A percentile compares a stretch with the other conserved stretches of the same genome.
Evolutionary conservation across 2,329 filamentous ascomycete species (phyloP).

Genomic region (Colletotrichum coccodes): DNA sequence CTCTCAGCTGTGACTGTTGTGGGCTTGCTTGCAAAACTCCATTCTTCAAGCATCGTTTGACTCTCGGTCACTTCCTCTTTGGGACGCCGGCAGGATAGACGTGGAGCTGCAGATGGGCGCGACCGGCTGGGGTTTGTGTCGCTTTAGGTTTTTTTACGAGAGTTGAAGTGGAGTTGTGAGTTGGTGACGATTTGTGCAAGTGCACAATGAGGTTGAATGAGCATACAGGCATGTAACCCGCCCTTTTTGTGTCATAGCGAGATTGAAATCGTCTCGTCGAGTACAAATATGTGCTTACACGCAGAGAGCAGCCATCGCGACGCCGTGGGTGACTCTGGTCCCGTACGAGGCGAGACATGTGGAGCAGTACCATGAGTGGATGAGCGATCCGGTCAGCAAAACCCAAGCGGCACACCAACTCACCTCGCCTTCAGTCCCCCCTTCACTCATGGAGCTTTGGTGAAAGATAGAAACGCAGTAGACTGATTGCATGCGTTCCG

Average conservation of each 20-base stretch:
- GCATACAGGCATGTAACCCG: conserved; percentile 47
- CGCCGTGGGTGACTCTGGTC: conserved; percentile 76
- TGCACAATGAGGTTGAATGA: conserved; percentile 56
- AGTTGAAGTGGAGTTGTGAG: conserved; percentile 1
- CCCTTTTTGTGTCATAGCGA: background rate
- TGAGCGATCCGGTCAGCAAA: conserved; percentile 76
- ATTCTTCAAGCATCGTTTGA: background rate
- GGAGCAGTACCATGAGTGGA: conserved; percentile 86
- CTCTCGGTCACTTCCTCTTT: conserved; percentile 1
- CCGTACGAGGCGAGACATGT: conserved; percentile 89
- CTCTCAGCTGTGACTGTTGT: background rate
- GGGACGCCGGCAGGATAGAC: conserved; percentile 18
- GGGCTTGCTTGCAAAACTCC: background rate
- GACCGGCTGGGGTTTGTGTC: conserved; percentile 1
- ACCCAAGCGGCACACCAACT: background rate
- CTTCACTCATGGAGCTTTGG: background rate
- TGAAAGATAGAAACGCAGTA: too few relatives aligned
- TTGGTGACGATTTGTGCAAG: background rate
- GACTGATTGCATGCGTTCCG: background rate
- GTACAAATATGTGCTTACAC: background rate
- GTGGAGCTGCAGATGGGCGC: conserved; percentile 7
- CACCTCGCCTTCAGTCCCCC: background rate
- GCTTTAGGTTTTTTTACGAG: background rate
- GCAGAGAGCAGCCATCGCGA: conserved; percentile 68
- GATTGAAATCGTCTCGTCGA: too few relatives aligned